Evolutionary conservation across 768 basidiomycete species (phyloP), one percentile per base, ranked within the genome.

Genomic region (Pholiota conissans): DNA sequence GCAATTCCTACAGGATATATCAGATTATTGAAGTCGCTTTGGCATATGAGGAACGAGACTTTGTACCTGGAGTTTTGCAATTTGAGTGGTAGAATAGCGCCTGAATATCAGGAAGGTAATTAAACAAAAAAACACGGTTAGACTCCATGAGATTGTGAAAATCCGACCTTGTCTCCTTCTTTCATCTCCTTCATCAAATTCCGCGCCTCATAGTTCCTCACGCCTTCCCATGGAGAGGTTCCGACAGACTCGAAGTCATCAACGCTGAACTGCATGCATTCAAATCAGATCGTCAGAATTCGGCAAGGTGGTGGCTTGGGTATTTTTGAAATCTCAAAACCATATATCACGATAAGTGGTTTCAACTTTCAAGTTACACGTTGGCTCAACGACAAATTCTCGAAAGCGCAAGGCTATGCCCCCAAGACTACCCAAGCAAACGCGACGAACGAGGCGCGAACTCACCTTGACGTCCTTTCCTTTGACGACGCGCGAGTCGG

Each of bases 81-180:
- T 90, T 95, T 6, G 91, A 93, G 65, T 93, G 91, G 68, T 94
- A 94, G 71, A 94, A 93, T 45, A 93, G 71, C 45, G 90, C 86
- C 91, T 92, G 54, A 26, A 58, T 10, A 16, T 27, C 9, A 11
- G 24, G 30, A 24, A 37, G 16, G 9, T 51, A 10, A 47, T n/a
- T n/a, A n/a, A n/a, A n/a, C n/a, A n/a, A n/a, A n/a, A n/a, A n/a
- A n/a, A n/a, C n/a, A n/a, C n/a, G n/a, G n/a, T n/a, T n/a, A n/a
- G n/a, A n/a, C n/a, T n/a, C n/a, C n/a, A n/a, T n/a, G n/a, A n/a
- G n/a, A n/a, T n/a, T n/a, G n/a, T n/a, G n/a, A n/a, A n/a, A 27
- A 48, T 30, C 75, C 14, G 29, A 89, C 91, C 76, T 89, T 84
- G 67, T 93, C 90, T 39, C 87, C 89, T 16, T 80, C 65, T 58